Conservation (phyloP, 164 flowering plant genomes). For the Houttuynia cordata region DNA sequence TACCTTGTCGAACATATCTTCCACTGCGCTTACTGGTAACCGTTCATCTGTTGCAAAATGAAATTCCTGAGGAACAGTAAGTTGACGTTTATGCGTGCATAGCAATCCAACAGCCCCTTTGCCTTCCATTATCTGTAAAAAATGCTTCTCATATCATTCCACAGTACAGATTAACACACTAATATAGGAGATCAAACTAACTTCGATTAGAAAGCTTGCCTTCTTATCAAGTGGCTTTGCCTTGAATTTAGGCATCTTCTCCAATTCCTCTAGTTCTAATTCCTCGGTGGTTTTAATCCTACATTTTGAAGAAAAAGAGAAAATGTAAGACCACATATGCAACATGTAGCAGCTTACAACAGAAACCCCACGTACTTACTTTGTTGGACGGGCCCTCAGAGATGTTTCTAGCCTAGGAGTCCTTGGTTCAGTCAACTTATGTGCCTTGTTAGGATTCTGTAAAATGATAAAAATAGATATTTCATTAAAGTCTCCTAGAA, state of each 20-base stretch:
- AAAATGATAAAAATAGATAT: neutral
- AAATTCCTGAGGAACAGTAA: conserved; percentile 78
- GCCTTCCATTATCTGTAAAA: conserved; percentile 74
- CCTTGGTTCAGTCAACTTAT: conserved; percentile 63
- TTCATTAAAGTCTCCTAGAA: neutral
- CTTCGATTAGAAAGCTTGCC: conserved; percentile 22
- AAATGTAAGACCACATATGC: neutral
- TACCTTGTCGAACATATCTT: conserved; percentile 82
- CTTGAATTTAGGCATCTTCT: conserved; percentile 72
- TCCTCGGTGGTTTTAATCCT: conserved; percentile 45
- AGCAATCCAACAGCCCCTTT: conserved; percentile 79
- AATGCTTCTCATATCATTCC: too few species aligned
- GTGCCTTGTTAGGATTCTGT: conserved; percentile 42
- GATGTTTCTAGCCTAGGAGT: conserved; percentile 71
- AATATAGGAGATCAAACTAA: neutral
- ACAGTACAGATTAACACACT: neutral
- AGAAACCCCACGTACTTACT: conserved; percentile 12
- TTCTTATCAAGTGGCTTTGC: conserved; percentile 86
- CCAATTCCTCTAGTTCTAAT: conserved; percentile 68
- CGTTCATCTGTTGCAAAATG: conserved; percentile 88
- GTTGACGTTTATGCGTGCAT: conserved; percentile 49
- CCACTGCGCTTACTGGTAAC: conserved; percentile 34
- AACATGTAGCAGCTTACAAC: neutral
- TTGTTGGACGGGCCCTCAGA: conserved; percentile 70
- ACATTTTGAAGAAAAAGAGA: neutral